These are phyloP conservation scores for Ophiostoma quercus DNA, from an alignment of 2,329 filamentous ascomycete genomes.

Conservation along the genomic window DNA sequence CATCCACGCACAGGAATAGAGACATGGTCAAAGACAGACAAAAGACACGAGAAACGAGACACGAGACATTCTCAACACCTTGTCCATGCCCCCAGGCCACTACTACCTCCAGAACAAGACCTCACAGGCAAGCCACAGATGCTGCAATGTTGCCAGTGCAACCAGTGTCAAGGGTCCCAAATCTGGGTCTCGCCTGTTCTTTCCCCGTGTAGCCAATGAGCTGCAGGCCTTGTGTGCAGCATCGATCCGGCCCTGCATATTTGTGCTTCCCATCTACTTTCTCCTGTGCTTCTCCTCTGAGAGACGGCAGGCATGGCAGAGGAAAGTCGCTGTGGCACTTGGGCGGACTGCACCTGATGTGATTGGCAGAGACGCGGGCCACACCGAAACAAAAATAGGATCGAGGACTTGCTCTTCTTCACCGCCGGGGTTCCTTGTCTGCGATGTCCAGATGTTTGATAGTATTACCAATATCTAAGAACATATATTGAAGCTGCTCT, in stretches of 20 bases:
- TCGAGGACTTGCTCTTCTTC: neutral
- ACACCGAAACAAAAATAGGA: conserved; percentile 9
- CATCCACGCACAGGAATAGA: neutral
- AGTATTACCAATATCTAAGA: neutral
- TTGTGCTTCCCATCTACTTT: neutral
- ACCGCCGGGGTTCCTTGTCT: neutral
- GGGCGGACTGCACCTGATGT: neutral
- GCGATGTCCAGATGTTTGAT: neutral
- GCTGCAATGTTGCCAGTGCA: conserved; percentile 11
- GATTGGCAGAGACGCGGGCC: neutral
- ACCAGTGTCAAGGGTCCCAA: conserved; percentile 10
- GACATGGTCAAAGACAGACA: neutral
- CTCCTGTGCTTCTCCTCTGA: neutral
- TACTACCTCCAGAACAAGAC: neutral
- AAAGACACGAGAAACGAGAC: neutral
- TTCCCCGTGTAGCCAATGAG: conserved; percentile 15
- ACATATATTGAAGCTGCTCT: neutral
- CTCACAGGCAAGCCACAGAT: conserved; percentile 4
- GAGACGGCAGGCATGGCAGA: conserved; percentile 15
- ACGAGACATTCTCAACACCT: neutral
- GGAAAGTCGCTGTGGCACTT: neutral
- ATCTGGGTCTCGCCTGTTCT: conserved; percentile 23
- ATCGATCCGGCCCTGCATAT: conserved; percentile 20
- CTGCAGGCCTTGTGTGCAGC: conserved; percentile 15
- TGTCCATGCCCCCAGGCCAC: neutral